Base-by-base conservation (phyloP, 441 rosid genomes). In the Corymbia calophylla region DNA sequence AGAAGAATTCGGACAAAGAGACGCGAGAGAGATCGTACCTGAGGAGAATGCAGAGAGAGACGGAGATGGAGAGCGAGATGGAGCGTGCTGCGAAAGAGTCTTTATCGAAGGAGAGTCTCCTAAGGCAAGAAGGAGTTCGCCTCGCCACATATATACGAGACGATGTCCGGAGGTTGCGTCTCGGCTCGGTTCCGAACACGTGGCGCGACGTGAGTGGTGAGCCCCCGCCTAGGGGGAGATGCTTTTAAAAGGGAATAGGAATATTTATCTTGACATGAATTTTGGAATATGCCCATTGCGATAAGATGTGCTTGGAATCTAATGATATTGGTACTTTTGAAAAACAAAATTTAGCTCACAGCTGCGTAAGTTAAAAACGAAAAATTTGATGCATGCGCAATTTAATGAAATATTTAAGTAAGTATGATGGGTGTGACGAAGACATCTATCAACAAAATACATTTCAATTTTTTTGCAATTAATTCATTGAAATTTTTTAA, bases 391-490 rank as follows among this genome's bases (percentile, higher is more conserved):
- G 60, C 60, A 55, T 55, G 60, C 11, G 47, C 44, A 32, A 10
- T 32, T 68, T 32, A 68, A 68, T 35, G 4, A 23, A 21, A 5
- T 21, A 6, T 2, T 73, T 73, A 0, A 21, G 21, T 44, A 39
- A 21, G 48, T 3, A 21, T 10, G 29, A 3, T 19, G 4, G 2
- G 15, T 10, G 11, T 1, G 3, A 5, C 4, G 9, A 9, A 31
- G 23, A 3, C 13, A 31, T 68, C 1, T 5, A 0, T 68, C 9
- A 18, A 32, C 18, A 18, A n/a, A 6, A n/a, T 31, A 35, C 1
- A 2, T 27, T 27, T 58, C 2, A 13, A 58, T 58, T 23, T 58
- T 23, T 12, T 58, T 27, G 13, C 14, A 7, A 3, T 60, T 6
- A 3, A 60, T 13, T 29, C 10, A 31, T 16, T 15, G 1, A 66